Conservation (phyloP, 306 rosid species). For the Trifolium dubium region DNA sequence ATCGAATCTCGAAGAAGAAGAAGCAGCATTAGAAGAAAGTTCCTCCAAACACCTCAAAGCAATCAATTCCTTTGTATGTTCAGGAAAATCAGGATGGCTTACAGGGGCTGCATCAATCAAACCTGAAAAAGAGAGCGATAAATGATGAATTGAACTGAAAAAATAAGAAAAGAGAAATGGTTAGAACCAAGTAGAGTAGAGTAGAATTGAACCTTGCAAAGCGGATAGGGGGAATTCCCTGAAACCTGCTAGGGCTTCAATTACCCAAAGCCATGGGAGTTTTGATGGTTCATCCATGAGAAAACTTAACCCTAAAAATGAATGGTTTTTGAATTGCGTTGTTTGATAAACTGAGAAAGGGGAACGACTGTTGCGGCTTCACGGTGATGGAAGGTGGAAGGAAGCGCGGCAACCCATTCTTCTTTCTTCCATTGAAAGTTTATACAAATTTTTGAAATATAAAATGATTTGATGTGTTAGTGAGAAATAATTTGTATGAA, state of each 20-base stretch:
- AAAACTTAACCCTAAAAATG: neutral
- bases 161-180: no score
- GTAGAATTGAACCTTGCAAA: conserved; percentile 47
- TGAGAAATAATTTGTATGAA: no score
- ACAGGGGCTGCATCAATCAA: conserved; percentile 55
- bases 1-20: conserved; percentile 46
- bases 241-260: conserved; percentile 65
- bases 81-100: conserved; percentile 40
- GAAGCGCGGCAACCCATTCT: no score
- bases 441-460: no score
- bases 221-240: conserved; percentile 44
- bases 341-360: no score
- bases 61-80: conserved; percentile 61
- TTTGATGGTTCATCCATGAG: conserved; percentile 48
- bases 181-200: no score
- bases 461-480: no score
- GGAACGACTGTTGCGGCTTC: no score
- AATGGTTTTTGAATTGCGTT: no score
- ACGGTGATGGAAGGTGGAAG: no score
- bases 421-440: no score
- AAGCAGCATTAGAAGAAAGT: conserved; percentile 36
- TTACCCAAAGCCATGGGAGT: conserved; percentile 70
- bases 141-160: no score
- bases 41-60: conserved; percentile 77
- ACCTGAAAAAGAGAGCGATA: neutral